A percentile compares a stretch with the other conserved stretches of the same genome.
Evolutionary conservation across 2,329 filamentous ascomycete species (phyloP).

Genomic region (Neobulgaria alba): DNA sequence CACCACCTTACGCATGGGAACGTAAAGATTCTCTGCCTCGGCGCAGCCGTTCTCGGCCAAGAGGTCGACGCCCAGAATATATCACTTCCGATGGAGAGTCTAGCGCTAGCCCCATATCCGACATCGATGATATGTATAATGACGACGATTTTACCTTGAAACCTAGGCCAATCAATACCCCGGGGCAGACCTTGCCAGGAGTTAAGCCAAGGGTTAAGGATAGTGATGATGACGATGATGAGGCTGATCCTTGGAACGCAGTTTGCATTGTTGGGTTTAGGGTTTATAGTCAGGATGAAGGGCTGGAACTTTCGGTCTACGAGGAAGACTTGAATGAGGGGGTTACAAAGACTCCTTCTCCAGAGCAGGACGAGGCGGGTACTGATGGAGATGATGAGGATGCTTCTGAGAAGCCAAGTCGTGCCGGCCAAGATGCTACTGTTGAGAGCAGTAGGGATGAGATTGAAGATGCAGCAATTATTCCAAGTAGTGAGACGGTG

Average conservation of each 20-base stretch:
- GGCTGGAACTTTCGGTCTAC: conserved; percentile 20
- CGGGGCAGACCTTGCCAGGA: conserved; percentile 20
- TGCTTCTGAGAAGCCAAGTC: conserved; percentile 3
- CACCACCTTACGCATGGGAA: background rate
- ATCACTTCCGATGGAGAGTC: conserved; percentile 41
- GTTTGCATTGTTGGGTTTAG: conserved; percentile 35
- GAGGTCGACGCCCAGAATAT: conserved; percentile 23
- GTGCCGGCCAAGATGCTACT: too few relatives aligned
- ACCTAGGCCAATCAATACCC: conserved; percentile 29
- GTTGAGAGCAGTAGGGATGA: too few relatives aligned
- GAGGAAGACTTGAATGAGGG: conserved; percentile 14
- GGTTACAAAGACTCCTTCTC: background rate
- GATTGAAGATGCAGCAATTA: too few relatives aligned
- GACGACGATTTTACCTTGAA: conserved; percentile 49
- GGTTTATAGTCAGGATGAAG: conserved; percentile 38
- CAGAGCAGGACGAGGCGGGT: conserved; percentile 8
- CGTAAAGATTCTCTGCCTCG: conserved; percentile 3
- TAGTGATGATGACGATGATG: conserved; percentile 27
- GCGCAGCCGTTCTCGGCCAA: conserved; percentile 1
- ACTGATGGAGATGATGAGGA: conserved; percentile 20
- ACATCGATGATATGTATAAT: conserved; percentile 51
- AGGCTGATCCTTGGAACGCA: conserved; percentile 35
- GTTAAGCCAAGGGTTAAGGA: conserved; percentile 20
- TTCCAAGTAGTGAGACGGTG: too few relatives aligned
- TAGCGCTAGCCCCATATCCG: conserved; percentile 50